Evolutionary conservation across 1,139 yeast genomes (phyloP), one percentile per base, ranked within the genome.

Genomic region (Sugiyamaella castrensis): DNA sequence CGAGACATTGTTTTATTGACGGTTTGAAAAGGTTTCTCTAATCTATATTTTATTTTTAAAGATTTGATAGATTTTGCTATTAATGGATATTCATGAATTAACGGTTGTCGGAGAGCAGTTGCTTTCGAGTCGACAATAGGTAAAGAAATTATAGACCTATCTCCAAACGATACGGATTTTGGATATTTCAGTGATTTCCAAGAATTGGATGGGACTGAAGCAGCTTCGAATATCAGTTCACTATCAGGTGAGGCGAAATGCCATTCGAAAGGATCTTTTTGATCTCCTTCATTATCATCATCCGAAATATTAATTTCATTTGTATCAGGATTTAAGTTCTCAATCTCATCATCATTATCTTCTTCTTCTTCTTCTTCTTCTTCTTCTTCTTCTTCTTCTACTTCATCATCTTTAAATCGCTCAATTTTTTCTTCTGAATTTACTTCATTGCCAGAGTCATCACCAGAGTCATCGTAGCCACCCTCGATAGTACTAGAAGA

Each of bases 161-260:
- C 36, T 4, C 51, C 53, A 26, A 49, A 35, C 6, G 53, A 32
- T 4, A 16, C 16, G 12, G 34, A 28, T 8, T 32, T 39, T 33
- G 16, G 30, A 24, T 43, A 47, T 27, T 49, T 52, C 9, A 15
- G 30, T 36, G 40, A 43, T 15, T 41, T 43, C 46, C 43, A 41
- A 28, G 37, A 37, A 8, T 35, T 46, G 1, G 35, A 26, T 27
- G 46, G 10, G 9, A 45, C 39, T 43, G 38, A 40, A 16, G 26
- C 19, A 12, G 47, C 39, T 16, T 39, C 30, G 2, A 33, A 72
- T 4, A 82, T 64, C 32, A 64, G 63, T 1, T 65, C 63, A 15
- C 72, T 77, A 15, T 82, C 79, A 0, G 77, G 73, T 28, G 71
- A 68, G 46, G 83, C 85, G 65, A 84, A 91, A 64, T 91, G 98